Base-by-base conservation (phyloP, 352 stramenopile species). In the Pythium guiyangense region DNA sequence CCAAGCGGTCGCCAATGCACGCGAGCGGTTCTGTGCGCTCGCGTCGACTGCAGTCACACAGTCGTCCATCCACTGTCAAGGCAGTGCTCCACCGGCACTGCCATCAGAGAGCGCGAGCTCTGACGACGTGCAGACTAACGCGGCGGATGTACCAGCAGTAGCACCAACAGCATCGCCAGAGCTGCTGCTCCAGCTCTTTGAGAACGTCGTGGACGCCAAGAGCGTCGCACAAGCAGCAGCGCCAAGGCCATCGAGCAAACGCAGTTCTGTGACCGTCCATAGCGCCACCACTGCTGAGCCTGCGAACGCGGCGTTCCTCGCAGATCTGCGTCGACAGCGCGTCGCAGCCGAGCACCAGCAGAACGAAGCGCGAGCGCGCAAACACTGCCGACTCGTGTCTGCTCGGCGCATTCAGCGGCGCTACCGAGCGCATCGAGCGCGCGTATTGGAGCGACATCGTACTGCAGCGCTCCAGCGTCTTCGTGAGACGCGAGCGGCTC, bases 161-260 rank as follows among this genome's bases (percentile, higher is more conserved):
- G 29, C 37, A 52, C 39, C 50, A 22, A 20, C 49, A 15, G 17
- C 15, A 43, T 40, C 20, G 52, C 42, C 31, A 31, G 53, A 57
- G 20, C 31, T 65, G 9, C 39, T 79, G 4, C 39, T 79, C 12
- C 37, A 66, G 29, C 59, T 76, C 4, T 76, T 77, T 39, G 67
- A 76, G 39, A 73, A 76, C 49, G 70, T 76, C 8, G 60, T 77
- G 20, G 39, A 62, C 5, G 64, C 67, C 17, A 62, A 62, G 29
- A 31, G 49, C 6, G 52, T 51, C 15, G 57, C 22, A 2, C 29
- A 25, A 34, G 15, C 26, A 2, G 20, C 27, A 34, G 37, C 31
- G 37, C 35, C 20, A 39, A 40, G 47, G n/a, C 4, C 17, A 9
- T 10, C 48, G 25, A 52, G 15, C 15, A 44, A 56, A 12, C 6